Percentiles rank a stretch among this genome's conserved stretches.
Evolutionary conservation across 208 protist species (phyloP).

Genomic region (Crithidia fasciculata): DNA sequence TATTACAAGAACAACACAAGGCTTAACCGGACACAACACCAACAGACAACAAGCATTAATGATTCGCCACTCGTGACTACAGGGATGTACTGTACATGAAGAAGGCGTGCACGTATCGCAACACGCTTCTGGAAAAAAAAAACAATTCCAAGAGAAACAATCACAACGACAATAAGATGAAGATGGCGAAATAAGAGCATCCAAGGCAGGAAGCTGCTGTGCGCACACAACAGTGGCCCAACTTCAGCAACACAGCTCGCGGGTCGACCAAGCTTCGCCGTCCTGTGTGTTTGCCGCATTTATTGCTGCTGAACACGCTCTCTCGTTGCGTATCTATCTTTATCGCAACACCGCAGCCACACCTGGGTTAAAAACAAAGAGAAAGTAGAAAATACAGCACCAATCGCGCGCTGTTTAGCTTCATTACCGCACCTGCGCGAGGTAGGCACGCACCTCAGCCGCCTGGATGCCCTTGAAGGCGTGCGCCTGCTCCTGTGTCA

Average conservation of each 20-base stretch:
- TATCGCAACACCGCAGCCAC: background rate
- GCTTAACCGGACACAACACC: background rate
- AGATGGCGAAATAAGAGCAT: background rate
- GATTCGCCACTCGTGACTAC: no score
- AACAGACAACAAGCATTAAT: background rate
- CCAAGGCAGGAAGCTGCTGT: no score
- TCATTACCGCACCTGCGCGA: slow-evolving; percentile 8
- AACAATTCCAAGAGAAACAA: background rate
- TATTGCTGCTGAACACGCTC: no score
- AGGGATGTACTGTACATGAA: no score
- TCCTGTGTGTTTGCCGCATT: no score
- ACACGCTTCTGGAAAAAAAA: background rate
- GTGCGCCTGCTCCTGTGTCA: slow-evolving; percentile 30
- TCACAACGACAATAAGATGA: background rate
- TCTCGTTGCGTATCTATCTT: no score
- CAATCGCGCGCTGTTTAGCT: background rate
- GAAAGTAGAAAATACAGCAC: background rate
- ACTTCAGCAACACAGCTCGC: no score
- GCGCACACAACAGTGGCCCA: no score
- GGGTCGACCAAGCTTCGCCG: no score
- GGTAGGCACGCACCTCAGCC: slow-evolving; percentile 28
- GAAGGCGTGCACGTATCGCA: background rate
- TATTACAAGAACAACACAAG: background rate
- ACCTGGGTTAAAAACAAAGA: background rate
- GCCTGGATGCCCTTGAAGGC: slow-evolving; percentile 25